Evolutionary conservation across 129 eudicot species (phyloP).

Genomic region (Escallonia rubra): DNA sequence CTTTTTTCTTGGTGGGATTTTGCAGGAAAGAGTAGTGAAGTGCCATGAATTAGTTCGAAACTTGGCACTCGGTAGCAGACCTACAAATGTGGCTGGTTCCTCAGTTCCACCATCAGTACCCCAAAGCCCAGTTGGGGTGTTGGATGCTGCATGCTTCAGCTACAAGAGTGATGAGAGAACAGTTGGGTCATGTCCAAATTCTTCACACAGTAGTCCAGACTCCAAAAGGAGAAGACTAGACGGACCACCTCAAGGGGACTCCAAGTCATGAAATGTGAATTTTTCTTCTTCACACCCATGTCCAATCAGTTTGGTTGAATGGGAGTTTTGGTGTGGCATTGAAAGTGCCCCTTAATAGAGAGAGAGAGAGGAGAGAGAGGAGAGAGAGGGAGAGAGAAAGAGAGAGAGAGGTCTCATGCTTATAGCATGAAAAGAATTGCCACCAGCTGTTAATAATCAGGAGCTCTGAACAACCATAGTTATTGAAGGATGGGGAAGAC

Average conservation of each 20-base stretch:
- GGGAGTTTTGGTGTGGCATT: slow-evolving; percentile 28
- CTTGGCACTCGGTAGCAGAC: slow-evolving; percentile 17
- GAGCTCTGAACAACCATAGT: slow-evolving; percentile 10
- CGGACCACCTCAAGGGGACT: not conserved
- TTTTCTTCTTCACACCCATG: not conserved
- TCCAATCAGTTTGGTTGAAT: slow-evolving; percentile 2
- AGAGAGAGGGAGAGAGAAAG: not conserved
- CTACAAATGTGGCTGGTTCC: slow-evolving; percentile 4
- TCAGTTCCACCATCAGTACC: slow-evolving; percentile 13
- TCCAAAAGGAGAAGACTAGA: slow-evolving; percentile 37
- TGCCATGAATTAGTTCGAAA: slow-evolving; percentile 43
- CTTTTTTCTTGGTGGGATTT: not conserved
- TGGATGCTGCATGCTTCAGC: slow-evolving; percentile 54
- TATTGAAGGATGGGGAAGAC: slow-evolving; percentile 4
- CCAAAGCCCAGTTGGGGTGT: slow-evolving; percentile 60
- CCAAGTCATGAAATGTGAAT: slow-evolving; percentile 5
- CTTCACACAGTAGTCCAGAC: slow-evolving; percentile 29
- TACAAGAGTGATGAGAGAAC: slow-evolving; percentile 45
- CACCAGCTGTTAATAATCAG: slow-evolving; percentile 26
- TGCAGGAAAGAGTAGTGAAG: slow-evolving; percentile 50
- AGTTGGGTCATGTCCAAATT: slow-evolving; percentile 35
- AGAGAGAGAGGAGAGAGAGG: not conserved
- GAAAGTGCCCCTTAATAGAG: not conserved
- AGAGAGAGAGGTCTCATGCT: slow-evolving; percentile 19
- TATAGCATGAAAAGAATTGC: slow-evolving; percentile 27